Evolutionary conservation across 1,284 basidiomycete species (phyloP), one percentile per base, ranked within the genome.

Genomic region (Cutaneotrichosporon sp.): DNA sequence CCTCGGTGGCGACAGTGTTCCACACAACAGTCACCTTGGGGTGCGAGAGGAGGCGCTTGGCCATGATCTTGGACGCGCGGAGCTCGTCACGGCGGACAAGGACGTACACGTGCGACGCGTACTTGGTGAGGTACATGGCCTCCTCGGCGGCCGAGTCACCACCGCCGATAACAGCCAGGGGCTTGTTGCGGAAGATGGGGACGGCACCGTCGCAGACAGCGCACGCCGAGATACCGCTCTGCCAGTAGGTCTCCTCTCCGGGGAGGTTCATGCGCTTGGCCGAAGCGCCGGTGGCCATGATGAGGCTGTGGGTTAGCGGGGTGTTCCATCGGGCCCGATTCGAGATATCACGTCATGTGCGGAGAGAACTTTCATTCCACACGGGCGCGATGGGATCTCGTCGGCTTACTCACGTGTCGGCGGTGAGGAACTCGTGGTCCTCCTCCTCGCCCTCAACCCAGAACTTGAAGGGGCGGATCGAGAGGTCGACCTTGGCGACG

Each of bases 71-170:
- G 50, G 91, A 94, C 13, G 97, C 95, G 42, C 97, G 88, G 54
- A 99, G 87, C 79, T 97, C 94, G 68, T 89, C 87, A 62, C 92
- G 85, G 63, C 97, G 89, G 62, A 99, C 95, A 63, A 99, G 87
- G 43, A 99, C 93, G 81, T 94, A 95, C 46, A 99, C 91, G 76
- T 93, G 92, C 16, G 91, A 94, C 25, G 89, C 94, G 79, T 95
- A 97, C 81, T 95, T 93, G 24, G 90, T 92, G 58, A 95, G 83
- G 77, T 94, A 95, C 27, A 92, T 97, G 24, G 95, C 95, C 82
- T 99, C 95, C 81, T 99, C 95, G n/a, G 94, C 95, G 36, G 97
- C 95, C 60, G 91, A 94, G 80, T 99, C 97, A 72, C 95, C 95
- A 67, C 95, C 95, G 61, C 95, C 97, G 68, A 99, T 93, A 45